Evolutionary conservation across 345 rosid species (phyloP).

Genomic region (Syzygium oleosum): DNA sequence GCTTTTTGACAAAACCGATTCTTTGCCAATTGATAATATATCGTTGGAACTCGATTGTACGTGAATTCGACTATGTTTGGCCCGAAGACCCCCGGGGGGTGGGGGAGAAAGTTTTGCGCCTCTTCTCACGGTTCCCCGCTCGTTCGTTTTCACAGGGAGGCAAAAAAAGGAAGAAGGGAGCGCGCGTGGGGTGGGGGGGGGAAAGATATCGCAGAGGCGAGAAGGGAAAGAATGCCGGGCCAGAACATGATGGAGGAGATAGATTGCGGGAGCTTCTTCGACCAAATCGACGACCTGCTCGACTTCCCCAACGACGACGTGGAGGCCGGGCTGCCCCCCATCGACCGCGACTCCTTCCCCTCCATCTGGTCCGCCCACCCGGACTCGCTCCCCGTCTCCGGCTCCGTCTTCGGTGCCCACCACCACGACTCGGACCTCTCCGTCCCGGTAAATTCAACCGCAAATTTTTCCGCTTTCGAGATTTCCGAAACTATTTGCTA

Average conservation of each 20-base stretch:
- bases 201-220: not conserved
- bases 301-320: conserved; percentile 75
- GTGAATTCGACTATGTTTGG: not conserved
- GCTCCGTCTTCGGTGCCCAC: conserved; percentile 34
- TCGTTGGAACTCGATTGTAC: not conserved
- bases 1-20: not conserved
- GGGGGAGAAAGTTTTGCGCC: not conserved
- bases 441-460: conserved; percentile 58
- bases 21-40: not conserved
- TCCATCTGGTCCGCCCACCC: conserved; percentile 58
- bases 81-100: not conserved
- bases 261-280: conserved; percentile 92
- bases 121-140: not conserved
- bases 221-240: conserved; percentile 37
- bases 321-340: conserved; percentile 27
- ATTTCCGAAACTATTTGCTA: not conserved
- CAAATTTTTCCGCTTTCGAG: not conserved
- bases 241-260: conserved; percentile 69
- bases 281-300: conserved; percentile 82
- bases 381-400: conserved; percentile 54
- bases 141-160: not conserved
- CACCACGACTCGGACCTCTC: conserved; percentile 51
- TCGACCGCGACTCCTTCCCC: conserved; percentile 37
- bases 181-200: too few species aligned
- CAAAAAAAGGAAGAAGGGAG: not conserved